Percentiles rank a stretch among this genome's conserved stretches.
These are phyloP conservation scores for Cyathus striatus DNA, from an alignment of 768 basidiomycete genomes.

Conservation along the genomic window DNA sequence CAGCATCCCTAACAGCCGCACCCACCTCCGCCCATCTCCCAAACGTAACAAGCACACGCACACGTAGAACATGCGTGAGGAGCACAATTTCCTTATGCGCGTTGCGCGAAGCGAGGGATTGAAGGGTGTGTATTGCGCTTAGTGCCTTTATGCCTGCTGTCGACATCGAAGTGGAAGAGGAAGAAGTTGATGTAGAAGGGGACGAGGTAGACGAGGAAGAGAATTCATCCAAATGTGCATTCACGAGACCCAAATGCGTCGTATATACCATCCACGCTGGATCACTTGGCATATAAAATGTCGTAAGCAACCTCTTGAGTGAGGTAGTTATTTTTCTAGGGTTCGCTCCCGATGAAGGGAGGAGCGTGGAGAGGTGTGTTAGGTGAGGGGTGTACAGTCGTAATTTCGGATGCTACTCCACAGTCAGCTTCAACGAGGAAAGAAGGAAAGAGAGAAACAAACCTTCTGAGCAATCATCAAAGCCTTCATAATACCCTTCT, in stretches of 20 bases:
- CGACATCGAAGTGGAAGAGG: slow-evolving; percentile 5
- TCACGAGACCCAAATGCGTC: slow-evolving; percentile 55
- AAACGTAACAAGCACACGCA: slow-evolving; percentile 50
- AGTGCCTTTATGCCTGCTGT: slow-evolving; percentile 18
- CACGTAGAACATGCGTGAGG: slow-evolving; percentile 49
- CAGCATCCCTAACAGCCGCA: slow-evolving; percentile 41
- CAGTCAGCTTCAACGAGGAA: neutral
- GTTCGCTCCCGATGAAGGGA: slow-evolving; percentile 47
- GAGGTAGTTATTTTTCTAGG: slow-evolving; percentile 56
- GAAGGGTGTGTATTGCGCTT: slow-evolving; percentile 28
- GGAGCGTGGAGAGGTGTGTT: slow-evolving; percentile 55
- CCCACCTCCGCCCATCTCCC: slow-evolving; percentile 49
- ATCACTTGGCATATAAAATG: slow-evolving; percentile 39
- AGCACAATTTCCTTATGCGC: slow-evolving; percentile 39
- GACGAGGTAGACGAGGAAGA: too few species aligned
- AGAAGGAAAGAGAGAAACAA: slow-evolving; percentile 4
- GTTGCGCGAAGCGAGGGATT: slow-evolving; percentile 16
- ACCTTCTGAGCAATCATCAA: slow-evolving; percentile 65
- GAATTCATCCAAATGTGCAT: slow-evolving; percentile 22
- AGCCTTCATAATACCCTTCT: slow-evolving; percentile 65
- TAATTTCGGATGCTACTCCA: slow-evolving; percentile 60
- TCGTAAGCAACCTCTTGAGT: slow-evolving; percentile 46
- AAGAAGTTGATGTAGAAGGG: too few species aligned
- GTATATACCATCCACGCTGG: slow-evolving; percentile 50
- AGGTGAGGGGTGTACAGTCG: slow-evolving; percentile 55